Conservation (phyloP, 306 rosid species). For the Amphicarpaea edgeworthii region DNA sequence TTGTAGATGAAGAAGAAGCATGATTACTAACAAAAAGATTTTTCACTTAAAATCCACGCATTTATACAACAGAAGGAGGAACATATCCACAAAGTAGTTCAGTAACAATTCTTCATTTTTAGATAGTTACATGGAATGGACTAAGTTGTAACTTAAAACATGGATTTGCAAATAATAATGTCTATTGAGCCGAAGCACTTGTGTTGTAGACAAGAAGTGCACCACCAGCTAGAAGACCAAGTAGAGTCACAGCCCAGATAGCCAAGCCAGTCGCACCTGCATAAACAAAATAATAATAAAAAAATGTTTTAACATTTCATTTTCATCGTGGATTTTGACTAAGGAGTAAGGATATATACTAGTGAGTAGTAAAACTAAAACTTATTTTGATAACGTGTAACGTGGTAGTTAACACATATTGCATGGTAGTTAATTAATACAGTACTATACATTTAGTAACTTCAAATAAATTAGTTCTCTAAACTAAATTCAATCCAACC, state of each 20-base stretch:
- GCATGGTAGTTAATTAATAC: too few species aligned
- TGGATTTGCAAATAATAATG: conserved; percentile 23
- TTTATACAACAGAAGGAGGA: conserved; percentile 44
- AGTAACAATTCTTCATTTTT: conserved; percentile 41
- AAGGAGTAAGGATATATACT: too few species aligned
- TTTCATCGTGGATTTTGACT: too few species aligned
- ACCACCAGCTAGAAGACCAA: conserved; percentile 90
- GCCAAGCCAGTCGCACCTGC: conserved; percentile 91
- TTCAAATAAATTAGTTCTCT: too few species aligned
- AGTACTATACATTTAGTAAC: too few species aligned
- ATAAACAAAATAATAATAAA: too few species aligned
- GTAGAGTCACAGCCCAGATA: conserved; percentile 93
- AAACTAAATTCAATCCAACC: too few species aligned
- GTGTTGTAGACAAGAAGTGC: conserved; percentile 99
- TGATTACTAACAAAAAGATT: conserved; percentile 18
- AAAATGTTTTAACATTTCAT: too few species aligned
- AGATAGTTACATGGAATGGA: conserved; percentile 47
- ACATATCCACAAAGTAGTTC: conserved; percentile 49
- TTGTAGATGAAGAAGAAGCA: background rate
- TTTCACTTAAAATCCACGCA: conserved; percentile 39
- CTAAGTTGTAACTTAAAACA: conserved; percentile 9
- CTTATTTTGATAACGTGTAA: too few species aligned
- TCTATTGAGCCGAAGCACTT: conserved; percentile 87
- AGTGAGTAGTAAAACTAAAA: too few species aligned
- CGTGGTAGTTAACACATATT: too few species aligned